Conservation (phyloP, 768 basidiomycete genomes). For the Termitomyces sp. region DNA sequence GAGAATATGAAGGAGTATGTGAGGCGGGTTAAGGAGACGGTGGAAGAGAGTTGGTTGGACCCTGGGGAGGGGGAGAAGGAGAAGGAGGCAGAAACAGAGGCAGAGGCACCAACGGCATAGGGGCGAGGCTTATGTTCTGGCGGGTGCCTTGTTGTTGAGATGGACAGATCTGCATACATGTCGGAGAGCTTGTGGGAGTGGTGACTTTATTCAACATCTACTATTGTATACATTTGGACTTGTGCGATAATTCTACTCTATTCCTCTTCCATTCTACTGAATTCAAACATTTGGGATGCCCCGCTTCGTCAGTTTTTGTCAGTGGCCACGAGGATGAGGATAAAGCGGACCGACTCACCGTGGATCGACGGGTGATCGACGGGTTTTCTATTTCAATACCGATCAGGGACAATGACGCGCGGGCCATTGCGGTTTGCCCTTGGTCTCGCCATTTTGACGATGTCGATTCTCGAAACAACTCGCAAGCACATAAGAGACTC, state of each 20-base stretch:
- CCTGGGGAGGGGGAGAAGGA: conserved; percentile 56
- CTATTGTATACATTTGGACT: conserved; percentile 1
- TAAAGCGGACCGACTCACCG: not conserved
- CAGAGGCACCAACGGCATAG: not conserved
- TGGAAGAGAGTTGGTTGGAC: conserved; percentile 95
- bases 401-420: not conserved
- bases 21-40: conserved; percentile 84
- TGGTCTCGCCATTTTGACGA: not conserved
- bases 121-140: not conserved
- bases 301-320: not conserved
- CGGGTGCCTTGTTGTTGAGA: not conserved
- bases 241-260: conserved; percentile 2
- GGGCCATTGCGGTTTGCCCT: too few species aligned
- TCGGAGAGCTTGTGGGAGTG: not conserved
- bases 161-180: not conserved
- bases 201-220: not conserved
- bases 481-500: not conserved
- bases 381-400: not conserved
- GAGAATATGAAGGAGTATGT: conserved; percentile 99
- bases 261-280: not conserved
- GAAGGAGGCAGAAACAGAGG: not conserved
- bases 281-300: not conserved
- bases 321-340: not conserved
- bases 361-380: not conserved
- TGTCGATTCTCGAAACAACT: not conserved